phyloP scores from a whole-genome alignment of 305 asterid species.

The Euphrasia arctica region DNA sequence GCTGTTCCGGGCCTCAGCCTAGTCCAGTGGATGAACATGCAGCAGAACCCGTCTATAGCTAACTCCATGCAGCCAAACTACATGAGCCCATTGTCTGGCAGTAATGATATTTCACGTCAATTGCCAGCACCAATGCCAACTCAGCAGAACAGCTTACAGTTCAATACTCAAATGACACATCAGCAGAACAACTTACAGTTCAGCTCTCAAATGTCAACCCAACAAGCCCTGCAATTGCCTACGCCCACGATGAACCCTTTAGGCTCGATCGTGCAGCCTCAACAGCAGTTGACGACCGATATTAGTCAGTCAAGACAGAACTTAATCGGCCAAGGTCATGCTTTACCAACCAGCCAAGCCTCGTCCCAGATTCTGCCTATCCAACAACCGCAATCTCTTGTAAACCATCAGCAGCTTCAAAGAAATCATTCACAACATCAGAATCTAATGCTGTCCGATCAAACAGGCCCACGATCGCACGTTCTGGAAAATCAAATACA shows the following conservation, averaged over 20 bases:
- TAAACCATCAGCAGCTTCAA: slow-evolving; percentile 48
- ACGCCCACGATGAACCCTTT: slow-evolving; percentile 51
- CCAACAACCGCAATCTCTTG: slow-evolving; percentile 52
- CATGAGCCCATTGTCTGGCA: slow-evolving; percentile 50
- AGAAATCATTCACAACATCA: slow-evolving; percentile 45
- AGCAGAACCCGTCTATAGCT: slow-evolving; percentile 59
- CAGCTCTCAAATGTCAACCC: slow-evolving; percentile 22
- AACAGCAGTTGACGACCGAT: slow-evolving; percentile 55
- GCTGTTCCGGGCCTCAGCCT: slow-evolving; percentile 80
- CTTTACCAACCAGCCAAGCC: slow-evolving; percentile 35
- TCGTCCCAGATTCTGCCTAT: slow-evolving; percentile 55
- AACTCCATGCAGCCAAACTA: slow-evolving; percentile 31
- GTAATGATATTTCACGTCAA: slow-evolving; percentile 63
- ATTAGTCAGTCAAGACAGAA: slow-evolving; percentile 51
- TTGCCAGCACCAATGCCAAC: slow-evolving; percentile 50
- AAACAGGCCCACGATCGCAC: slow-evolving; percentile 36
- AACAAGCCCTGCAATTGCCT: slow-evolving; percentile 53
- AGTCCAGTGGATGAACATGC: slow-evolving; percentile 99
- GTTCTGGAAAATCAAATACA: slow-evolving; percentile 47
- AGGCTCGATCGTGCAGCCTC: slow-evolving; percentile 67
- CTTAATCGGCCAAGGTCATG: slow-evolving; percentile 14
- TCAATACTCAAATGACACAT: slow-evolving; percentile 13
- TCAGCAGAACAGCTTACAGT: slow-evolving; percentile 68
- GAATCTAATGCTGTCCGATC: slow-evolving; percentile 34
- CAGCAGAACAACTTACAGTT: background rate